These are phyloP conservation scores for Ascochyta viciae-villosae DNA, from an alignment of 2,329 filamentous ascomycete species.

Conservation along the genomic window DNA sequence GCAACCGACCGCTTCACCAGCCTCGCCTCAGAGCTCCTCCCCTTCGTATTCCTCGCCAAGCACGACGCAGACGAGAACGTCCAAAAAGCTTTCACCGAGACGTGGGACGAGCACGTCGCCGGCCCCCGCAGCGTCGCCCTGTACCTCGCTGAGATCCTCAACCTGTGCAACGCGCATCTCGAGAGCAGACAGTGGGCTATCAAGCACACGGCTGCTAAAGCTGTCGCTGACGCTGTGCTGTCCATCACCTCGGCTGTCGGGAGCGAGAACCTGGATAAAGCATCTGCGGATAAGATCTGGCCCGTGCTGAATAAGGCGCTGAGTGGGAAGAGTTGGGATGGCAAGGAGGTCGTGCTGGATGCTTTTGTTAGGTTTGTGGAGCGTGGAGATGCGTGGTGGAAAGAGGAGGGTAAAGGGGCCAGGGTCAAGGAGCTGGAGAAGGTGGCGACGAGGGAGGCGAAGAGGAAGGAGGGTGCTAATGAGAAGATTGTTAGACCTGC, in stretches of 20 bases:
- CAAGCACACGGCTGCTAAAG: conserved; percentile 85
- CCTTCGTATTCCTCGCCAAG: conserved; percentile 86
- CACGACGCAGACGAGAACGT: conserved; percentile 86
- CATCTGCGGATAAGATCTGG: conserved; percentile 74
- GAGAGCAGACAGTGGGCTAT: conserved; percentile 87
- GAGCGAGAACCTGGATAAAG: conserved; percentile 64
- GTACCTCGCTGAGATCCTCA: conserved; percentile 82
- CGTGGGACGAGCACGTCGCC: conserved; percentile 91
- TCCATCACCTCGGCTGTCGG: conserved; percentile 66
- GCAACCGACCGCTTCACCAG: conserved; percentile 87
- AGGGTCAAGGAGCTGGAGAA: conserved; percentile 70
- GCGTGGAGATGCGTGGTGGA: conserved; percentile 65
- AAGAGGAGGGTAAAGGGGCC: conserved; percentile 62
- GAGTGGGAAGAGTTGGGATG: conserved; percentile 87
- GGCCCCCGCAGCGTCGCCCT: conserved; percentile 81
- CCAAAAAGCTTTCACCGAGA: conserved; percentile 78
- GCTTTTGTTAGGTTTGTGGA: conserved; percentile 81
- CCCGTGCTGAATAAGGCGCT: conserved; percentile 82
- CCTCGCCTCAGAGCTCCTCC: conserved; percentile 76
- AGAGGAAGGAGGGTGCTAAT: conserved; percentile 87
- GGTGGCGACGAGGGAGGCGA: conserved; percentile 81
- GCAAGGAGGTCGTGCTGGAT: conserved; percentile 84
- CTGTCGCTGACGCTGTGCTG: conserved; percentile 75
- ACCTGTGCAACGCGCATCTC: conserved; percentile 70
- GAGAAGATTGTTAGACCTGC: conserved; percentile 32